phyloP scores from a whole-genome alignment of 805 yeast species.

The Metschnikowia anglica region DNA sequence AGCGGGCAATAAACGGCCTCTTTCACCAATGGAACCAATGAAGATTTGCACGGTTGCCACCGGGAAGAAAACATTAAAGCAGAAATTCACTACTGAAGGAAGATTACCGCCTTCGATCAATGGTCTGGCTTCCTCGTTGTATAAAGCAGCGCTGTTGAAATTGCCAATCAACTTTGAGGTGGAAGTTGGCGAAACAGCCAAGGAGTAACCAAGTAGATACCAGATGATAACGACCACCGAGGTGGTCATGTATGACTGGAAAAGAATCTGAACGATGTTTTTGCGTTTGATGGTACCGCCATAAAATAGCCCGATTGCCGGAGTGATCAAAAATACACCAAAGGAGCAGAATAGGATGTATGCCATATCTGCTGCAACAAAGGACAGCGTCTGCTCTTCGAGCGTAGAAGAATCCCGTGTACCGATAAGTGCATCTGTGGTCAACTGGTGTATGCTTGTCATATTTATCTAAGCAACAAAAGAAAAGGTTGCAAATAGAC shows the following conservation, averaged over 20 bases:
- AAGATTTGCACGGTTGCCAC: constrained; percentile 51
- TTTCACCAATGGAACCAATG: constrained; percentile 43
- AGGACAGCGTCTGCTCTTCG: constrained; percentile 38
- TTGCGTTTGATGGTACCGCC: constrained; percentile 44
- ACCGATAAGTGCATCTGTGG: constrained; percentile 4
- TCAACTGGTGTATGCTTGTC: constrained; percentile 1
- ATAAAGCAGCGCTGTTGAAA: constrained; percentile 40
- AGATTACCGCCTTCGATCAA: constrained; percentile 45
- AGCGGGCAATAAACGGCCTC: constrained; percentile 43
- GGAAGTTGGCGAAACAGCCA: constrained; percentile 39
- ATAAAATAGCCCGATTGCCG: constrained; percentile 46
- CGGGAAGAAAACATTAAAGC: constrained; percentile 47
- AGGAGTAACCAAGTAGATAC: constrained; percentile 47
- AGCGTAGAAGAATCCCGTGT: constrained; percentile 12
- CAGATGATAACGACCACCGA: constrained; percentile 38
- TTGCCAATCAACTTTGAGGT: constrained; percentile 34
- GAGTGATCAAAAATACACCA: constrained; percentile 48
- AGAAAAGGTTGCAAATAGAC: no score
- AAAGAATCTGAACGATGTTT: constrained; percentile 43
- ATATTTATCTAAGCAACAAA: neutral
- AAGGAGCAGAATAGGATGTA: constrained; percentile 49
- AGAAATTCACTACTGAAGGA: constrained; percentile 47
- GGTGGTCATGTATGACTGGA: constrained; percentile 46
- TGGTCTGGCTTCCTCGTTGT: constrained; percentile 40
- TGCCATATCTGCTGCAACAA: constrained; percentile 48